Conservation (phyloP, 257 asterid species). For the Schizonepeta tenuifolia region DNA sequence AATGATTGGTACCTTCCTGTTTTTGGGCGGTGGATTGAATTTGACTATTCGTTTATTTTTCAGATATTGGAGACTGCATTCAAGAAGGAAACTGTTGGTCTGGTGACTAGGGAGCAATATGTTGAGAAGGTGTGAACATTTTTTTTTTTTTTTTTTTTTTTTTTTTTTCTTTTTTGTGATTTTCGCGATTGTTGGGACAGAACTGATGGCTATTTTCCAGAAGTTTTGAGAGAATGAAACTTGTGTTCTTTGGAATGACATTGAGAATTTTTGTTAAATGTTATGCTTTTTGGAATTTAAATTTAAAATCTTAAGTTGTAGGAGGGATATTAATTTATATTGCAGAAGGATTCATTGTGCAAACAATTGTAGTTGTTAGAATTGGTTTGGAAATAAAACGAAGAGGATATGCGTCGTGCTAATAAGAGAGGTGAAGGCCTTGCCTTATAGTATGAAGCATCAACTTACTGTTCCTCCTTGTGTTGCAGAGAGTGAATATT, state of each 20-base stretch:
- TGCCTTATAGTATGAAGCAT: not conserved
- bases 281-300: not conserved
- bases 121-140: conserved; percentile 80
- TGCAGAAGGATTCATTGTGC: not conserved
- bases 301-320: not conserved
- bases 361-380: not conserved
- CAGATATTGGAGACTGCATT: conserved; percentile 97
- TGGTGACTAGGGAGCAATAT: conserved; percentile 92
- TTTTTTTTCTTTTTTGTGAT: too few species aligned
- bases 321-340: not conserved
- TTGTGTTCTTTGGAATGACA: not conserved
- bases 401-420: not conserved
- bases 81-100: conserved; percentile 99
- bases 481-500: conserved; percentile 85
- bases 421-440: not conserved
- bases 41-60: conserved; percentile 12
- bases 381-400: not conserved
- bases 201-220: too few species aligned
- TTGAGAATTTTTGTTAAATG: not conserved
- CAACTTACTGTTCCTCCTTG: not conserved
- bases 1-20: not conserved
- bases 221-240: too few species aligned
- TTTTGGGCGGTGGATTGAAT: conserved; percentile 9
- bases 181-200: too few species aligned
- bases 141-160: too few species aligned